Evolutionary conservation across 768 basidiomycete genomes (phyloP), one percentile per base, ranked within the genome.

Genomic region (Tylopilus sp.): DNA sequence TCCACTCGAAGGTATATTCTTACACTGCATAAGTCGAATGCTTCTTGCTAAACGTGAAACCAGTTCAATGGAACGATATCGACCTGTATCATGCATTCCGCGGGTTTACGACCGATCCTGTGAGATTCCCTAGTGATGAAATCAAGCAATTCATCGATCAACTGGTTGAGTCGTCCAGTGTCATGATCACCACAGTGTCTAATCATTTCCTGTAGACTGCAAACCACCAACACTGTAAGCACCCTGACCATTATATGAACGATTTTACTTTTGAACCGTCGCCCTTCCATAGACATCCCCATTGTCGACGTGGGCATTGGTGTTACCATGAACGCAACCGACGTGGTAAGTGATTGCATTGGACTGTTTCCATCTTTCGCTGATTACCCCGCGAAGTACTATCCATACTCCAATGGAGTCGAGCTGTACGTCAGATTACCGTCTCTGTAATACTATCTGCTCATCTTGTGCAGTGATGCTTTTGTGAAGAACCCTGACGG

Each of bases 61-160:
- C 31, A 85, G 84, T 81, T 40, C 86, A 86, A 76, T 88, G 86
- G 86, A 87, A 84, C 60, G 86, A 88, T 57, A 85, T 88, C 53
- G 86, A 88, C 67, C 55, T 88, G 47, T 88, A 86, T 57, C 80
- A 86, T 57, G 79, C 83, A 23, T 72, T 77, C 31, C 75, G 86
- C 15, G 86, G 85, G 65, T 86, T 87, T 56, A 88, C 86, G 5
- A 68, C 76, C 7, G 85, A 87, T 61, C 84, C 85, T 12, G 76
- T 80, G 25, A 77, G 72, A 40, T 88, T 80, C 72, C 81, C 85
- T 6, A 69, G 62, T 15, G 73, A 78, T 28, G 8, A 28, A 28
- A 7, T 28, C 28, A 28, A 28, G 28, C 28, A 28, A 10, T 28
- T 28, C 60, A 85, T 83, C 38, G 60, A 62, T 31, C 75, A 79